Conservation (phyloP, 441 rosid species). For the Biscutella laevigata region DNA sequence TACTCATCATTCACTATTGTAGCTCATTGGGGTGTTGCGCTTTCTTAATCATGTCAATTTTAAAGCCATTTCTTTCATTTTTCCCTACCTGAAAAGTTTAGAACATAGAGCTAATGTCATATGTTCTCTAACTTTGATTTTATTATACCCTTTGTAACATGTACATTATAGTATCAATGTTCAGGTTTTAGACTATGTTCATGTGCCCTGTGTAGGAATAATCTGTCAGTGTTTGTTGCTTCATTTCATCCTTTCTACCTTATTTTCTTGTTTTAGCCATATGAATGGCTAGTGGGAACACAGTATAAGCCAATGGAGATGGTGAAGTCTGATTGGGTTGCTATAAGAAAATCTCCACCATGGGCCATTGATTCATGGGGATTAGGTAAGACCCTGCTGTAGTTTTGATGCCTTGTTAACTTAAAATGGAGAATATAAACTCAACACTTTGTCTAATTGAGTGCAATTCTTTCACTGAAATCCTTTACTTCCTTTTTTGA, state of each 20-base stretch:
- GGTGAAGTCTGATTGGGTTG: slow-evolving; percentile 85
- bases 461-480: not conserved
- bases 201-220: not conserved
- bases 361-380: slow-evolving; percentile 99
- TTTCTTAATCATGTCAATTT: not conserved
- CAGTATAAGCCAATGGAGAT: slow-evolving; percentile 93
- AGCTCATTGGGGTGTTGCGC: not conserved
- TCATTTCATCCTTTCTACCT: slow-evolving; percentile 13
- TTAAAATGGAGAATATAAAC: not conserved
- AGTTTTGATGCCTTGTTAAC: not conserved
- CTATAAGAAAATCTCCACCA: slow-evolving; percentile 91
- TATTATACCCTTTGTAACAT: not conserved
- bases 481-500: slow-evolving; percentile 20
- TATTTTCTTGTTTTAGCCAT: slow-evolving; percentile 50
- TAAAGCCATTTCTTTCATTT: not conserved
- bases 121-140: not conserved
- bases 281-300: slow-evolving; percentile 84
- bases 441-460: not conserved
- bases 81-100: not conserved
- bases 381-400: slow-evolving; percentile 51
- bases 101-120: not conserved
- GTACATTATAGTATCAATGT: not conserved
- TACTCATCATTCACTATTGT: slow-evolving; percentile 31
- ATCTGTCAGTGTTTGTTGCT: not conserved
- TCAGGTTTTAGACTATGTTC: slow-evolving; percentile 10